Percentiles rank a stretch among this genome's conserved stretches.
These are phyloP conservation scores for Eugenia klotzschiana DNA, from an alignment of 441 rosid species.

Conservation along the genomic window DNA sequence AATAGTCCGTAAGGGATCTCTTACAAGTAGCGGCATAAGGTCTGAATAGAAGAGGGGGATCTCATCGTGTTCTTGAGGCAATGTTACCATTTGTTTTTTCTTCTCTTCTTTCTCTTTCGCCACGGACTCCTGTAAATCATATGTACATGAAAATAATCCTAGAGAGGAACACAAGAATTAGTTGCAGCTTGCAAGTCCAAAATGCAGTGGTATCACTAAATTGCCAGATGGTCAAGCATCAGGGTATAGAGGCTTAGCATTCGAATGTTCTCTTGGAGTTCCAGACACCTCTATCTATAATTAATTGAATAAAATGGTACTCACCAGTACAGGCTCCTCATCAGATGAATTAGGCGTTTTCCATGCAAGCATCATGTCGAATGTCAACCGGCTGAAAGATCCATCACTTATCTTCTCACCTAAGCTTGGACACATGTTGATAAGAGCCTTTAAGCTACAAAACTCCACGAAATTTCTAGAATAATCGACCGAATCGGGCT, in stretches of 20 bases:
- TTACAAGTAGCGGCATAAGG: constrained; percentile 87
- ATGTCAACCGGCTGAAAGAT: constrained; percentile 52
- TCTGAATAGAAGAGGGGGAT: constrained; percentile 75
- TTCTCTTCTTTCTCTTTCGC: constrained; percentile 61
- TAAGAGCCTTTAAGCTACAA: constrained; percentile 43
- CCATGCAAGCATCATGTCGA: constrained; percentile 89
- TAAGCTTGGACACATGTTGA: constrained; percentile 27
- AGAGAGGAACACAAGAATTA: not conserved
- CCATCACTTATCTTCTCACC: constrained; percentile 53
- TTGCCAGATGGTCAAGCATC: not conserved
- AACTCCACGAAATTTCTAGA: constrained; percentile 62
- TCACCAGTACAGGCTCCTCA: constrained; percentile 26
- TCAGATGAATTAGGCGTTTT: constrained; percentile 42
- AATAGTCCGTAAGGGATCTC: not conserved
- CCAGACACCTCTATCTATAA: not conserved
- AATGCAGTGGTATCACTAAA: not conserved
- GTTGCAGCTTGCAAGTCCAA: not conserved
- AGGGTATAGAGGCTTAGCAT: not conserved
- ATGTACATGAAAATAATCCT: not conserved
- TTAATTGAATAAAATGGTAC: not conserved
- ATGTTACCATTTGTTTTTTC: constrained; percentile 18
- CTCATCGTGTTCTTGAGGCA: constrained; percentile 47
- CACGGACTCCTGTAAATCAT: constrained; percentile 26
- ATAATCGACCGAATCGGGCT: constrained; percentile 27
- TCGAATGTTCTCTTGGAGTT: not conserved